Base-by-base conservation (phyloP, 257 asterid genomes). In the Primulina huaijiensis region DNA sequence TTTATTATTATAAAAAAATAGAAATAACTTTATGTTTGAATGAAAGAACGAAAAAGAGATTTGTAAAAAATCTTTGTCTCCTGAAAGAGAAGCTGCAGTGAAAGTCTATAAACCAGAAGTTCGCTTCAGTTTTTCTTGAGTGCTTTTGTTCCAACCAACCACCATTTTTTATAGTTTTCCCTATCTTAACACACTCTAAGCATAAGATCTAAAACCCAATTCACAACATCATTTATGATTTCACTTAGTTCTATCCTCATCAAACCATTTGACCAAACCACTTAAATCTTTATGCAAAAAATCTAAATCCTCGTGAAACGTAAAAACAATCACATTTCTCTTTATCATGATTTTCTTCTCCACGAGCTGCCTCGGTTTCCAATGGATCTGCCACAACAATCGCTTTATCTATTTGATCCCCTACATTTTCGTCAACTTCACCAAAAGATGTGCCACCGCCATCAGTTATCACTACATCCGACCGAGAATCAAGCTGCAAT, bases 401-500 rank as follows among this genome's bases (percentile, higher is more conserved):
- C 1, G 79, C 66, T 78, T 73, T 72, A 34, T 71, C 76, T 40
- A 65, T 78, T 37, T 61, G 75, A 65, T 75, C 79, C 30, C 35
- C 75, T 62, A 52, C 86, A 72, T 70, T 74, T 33, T 67, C 80
- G 8, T 38, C 70, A 58, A 64, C 61, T 62, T 68, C 30, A 60
- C 66, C 64, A 29, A 71, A 62, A 23, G 76, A 62, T 57, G 69
- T 14, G 56, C 65, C 68, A 59, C 66, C 67, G 34, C 29, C 69
- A 68, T 83, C 86, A 76, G 70, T 77, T 64, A 81, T 81, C 60
- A 77, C 81, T 58, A 82, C 84, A 65, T 81, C 82, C 4, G 92
- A 79, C 52, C 79, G 68, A 1, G 79, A 78, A 62, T 69, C 80
- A 71, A 82, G 86, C 77, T 87, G 88, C 25, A 81, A 79, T 77